Evolutionary conservation across 2,329 filamentous ascomycete genomes (phyloP), one percentile per base, ranked within the genome.

Genomic region (Aureobasidium subglaciale): DNA sequence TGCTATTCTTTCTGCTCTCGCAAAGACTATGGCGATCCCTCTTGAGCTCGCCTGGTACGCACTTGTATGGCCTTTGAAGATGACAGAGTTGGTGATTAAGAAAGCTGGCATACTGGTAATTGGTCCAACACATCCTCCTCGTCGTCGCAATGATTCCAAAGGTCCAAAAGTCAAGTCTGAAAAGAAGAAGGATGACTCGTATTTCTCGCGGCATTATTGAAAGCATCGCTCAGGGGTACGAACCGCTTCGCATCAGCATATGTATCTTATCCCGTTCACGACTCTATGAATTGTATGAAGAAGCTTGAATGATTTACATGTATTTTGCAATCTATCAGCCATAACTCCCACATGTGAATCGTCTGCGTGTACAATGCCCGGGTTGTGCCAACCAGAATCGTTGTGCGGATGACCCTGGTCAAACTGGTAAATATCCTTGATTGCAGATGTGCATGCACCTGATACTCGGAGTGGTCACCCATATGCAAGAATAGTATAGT

Each of bases 1-100:
- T 8, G 58, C 43, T 4, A 27, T 62, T 2, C 11, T 65, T 8
- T 58, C 62, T 18, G 59, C 59, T 1, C 25, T 62, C 8, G 59
- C 53, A 27, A 56, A 25, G 42, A 40, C 41, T 7, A n/a, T 58
- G 13, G 27, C 42, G 13, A 34, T 55, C 1, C 49, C 41, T 22
- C 15, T 58, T 4, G 49, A 58, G 6, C 18, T 46, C 5, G 20
- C 27, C 32, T 54, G 49, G 49, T 37, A 40, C 15, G 16, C 49
- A 1, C 41, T 48, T 10, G 34, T 58, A 18, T 58, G 56, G 56
- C 56, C 56, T 5, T 11, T 58, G 16, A 54, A 54, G 11, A 13
- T 55, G 1, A 43, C 49, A 25, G 56, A 58, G 42, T 38, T 32
- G 9, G 27, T 41, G 32, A 25, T 58, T 5, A 43, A 55, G 27